Evolutionary conservation across 371 early-diverging fungal genomes (phyloP).

Genomic region (Actinomortierella ambigua): DNA sequence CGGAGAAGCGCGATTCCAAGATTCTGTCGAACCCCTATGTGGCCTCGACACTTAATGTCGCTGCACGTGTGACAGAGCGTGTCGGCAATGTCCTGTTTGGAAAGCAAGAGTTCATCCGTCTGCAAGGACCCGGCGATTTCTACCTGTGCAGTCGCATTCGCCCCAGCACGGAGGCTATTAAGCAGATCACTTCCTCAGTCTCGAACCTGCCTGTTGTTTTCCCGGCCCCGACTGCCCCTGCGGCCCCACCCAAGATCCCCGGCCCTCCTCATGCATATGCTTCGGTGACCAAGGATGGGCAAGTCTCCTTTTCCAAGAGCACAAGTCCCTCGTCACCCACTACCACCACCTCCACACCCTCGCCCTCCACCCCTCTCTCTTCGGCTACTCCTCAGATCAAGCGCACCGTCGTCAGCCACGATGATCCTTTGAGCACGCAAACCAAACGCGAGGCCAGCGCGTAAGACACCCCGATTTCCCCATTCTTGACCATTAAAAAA

Average conservation of each 20-base stretch:
- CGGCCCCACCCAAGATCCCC: slow-evolving; percentile 11
- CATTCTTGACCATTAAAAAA: too few species aligned
- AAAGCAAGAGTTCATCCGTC: slow-evolving; percentile 63
- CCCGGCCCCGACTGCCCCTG: slow-evolving; percentile 47
- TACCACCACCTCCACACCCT: background rate
- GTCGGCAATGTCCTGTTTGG: slow-evolving; percentile 41
- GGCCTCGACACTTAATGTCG: slow-evolving; percentile 35
- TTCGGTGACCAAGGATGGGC: slow-evolving; percentile 37
- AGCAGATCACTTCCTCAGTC: slow-evolving; percentile 38
- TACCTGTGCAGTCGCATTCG: slow-evolving; percentile 69
- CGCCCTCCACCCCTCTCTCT: slow-evolving; percentile 35
- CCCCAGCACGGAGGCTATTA: slow-evolving; percentile 50
- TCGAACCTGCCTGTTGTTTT: slow-evolving; percentile 39
- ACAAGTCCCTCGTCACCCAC: too few species aligned
- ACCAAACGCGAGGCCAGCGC: slow-evolving; percentile 39
- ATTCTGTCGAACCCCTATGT: slow-evolving; percentile 40
- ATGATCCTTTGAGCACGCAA: slow-evolving; percentile 26
- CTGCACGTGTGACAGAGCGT: slow-evolving; percentile 33
- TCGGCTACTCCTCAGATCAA: slow-evolving; percentile 36
- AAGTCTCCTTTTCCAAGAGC: slow-evolving; percentile 25
- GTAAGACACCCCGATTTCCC: too few species aligned
- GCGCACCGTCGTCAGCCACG: slow-evolving; percentile 28
- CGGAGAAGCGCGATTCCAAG: slow-evolving; percentile 34
- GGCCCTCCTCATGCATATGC: slow-evolving; percentile 38
- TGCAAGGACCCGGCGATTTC: slow-evolving; percentile 74